These are phyloP conservation scores for Epithele typhae DNA, from an alignment of 768 basidiomycete genomes.

Conservation along the genomic window DNA sequence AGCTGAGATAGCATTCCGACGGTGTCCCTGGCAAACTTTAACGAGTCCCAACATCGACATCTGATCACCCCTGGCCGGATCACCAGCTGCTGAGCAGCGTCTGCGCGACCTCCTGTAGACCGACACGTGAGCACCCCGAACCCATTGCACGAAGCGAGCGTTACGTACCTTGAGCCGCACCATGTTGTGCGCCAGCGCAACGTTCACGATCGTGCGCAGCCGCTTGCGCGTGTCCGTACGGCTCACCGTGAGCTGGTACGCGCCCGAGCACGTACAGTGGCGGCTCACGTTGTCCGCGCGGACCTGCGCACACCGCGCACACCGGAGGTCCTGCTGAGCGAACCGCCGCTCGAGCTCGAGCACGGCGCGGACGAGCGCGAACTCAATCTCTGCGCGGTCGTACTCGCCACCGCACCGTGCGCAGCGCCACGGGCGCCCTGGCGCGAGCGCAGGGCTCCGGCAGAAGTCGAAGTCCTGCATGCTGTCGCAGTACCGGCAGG, in stretches of 20 bases:
- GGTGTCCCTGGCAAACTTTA: not conserved
- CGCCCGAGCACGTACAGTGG: constrained; percentile 86
- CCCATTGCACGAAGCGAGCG: not conserved
- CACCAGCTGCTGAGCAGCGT: constrained; percentile 35
- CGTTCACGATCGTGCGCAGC: constrained; percentile 79
- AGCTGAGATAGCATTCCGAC: constrained; percentile 3
- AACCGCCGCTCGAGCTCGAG: constrained; percentile 67
- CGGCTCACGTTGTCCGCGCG: constrained; percentile 84
- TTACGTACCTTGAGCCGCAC: constrained; percentile 57
- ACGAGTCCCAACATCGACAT: not conserved
- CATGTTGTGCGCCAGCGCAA: constrained; percentile 71
- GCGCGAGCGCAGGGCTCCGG: constrained; percentile 80
- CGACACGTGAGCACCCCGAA: not conserved
- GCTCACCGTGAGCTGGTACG: constrained; percentile 68
- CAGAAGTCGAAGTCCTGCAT: constrained; percentile 95
- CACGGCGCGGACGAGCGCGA: constrained; percentile 75
- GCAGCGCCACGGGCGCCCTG: constrained; percentile 66
- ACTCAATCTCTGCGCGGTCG: constrained; percentile 85
- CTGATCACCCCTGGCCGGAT: not conserved
- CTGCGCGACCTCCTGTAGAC: constrained; percentile 36
- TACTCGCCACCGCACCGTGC: constrained; percentile 77
- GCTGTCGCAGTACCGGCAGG: constrained; percentile 82
- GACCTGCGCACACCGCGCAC: constrained; percentile 85
- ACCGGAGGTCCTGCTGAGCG: constrained; percentile 86
- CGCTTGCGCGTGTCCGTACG: constrained; percentile 69